Evolutionary conservation across 306 rosid genomes (phyloP).

Genomic region (Lagenaria siceraria): DNA sequence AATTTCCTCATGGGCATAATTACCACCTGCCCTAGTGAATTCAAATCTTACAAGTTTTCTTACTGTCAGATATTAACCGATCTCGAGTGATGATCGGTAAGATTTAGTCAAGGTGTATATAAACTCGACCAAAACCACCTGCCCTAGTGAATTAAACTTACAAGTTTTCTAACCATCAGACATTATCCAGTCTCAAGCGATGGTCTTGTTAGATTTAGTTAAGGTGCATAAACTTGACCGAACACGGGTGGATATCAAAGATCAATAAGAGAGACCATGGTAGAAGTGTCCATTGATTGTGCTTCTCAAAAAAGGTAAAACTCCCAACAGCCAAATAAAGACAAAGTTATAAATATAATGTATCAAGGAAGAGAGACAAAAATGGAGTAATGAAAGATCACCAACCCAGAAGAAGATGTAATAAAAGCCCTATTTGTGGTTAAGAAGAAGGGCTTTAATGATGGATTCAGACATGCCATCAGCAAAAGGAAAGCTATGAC

Average conservation of each 20-base stretch:
- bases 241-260: not conserved
- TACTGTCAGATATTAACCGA: no score
- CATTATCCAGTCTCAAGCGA: no score
- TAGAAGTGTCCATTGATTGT: not conserved
- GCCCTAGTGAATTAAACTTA: no score
- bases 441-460: slow-evolving; percentile 5
- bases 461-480: slow-evolving; percentile 36
- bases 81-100: no score
- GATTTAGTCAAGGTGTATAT: not conserved
- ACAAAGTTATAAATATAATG: not conserved
- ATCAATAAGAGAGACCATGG: not conserved
- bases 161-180: no score
- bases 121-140: not conserved
- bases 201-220: no score
- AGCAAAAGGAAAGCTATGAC: slow-evolving; percentile 43
- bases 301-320: not conserved
- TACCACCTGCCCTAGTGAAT: no score
- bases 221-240: no score
- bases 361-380: not conserved
- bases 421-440: not conserved
- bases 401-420: not conserved
- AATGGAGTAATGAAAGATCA: not conserved
- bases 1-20: no score
- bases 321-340: not conserved
- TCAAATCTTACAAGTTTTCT: no score